Evolutionary conservation across 768 basidiomycete genomes (phyloP).

Genomic region (Termitomyces eurrhizus): DNA sequence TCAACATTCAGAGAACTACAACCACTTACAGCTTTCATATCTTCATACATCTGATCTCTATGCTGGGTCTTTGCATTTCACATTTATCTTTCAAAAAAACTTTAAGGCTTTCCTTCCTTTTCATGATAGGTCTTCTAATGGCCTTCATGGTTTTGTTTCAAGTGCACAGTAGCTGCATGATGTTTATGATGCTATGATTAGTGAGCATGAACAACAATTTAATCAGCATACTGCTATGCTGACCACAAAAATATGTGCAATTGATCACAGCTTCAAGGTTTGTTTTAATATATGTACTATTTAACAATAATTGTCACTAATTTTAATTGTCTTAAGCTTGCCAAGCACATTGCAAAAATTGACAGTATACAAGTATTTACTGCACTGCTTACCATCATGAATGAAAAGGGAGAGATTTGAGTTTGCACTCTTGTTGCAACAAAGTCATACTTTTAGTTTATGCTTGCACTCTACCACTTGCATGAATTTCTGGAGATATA

Average conservation of each 20-base stretch:
- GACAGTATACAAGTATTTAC: constrained; percentile 23
- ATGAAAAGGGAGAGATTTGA: constrained; percentile 24
- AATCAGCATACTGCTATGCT: not conserved
- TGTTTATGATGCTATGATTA: not conserved
- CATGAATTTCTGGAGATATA: constrained; percentile 21
- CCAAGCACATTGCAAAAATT: constrained; percentile 23
- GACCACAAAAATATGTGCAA: not conserved
- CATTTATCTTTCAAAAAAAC: not conserved
- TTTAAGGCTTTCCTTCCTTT: not conserved
- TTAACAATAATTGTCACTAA: not conserved
- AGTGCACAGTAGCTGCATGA: not conserved
- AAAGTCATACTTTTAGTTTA: constrained; percentile 28
- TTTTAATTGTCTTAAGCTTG: constrained; percentile 14
- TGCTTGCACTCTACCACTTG: constrained; percentile 20
- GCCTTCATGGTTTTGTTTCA: not conserved
- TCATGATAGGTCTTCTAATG: not conserved
- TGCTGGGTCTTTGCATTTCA: not conserved
- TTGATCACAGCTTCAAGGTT: constrained; percentile 21
- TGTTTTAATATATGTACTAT: not conserved
- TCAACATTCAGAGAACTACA: constrained; percentile 17
- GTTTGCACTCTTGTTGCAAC: constrained; percentile 23
- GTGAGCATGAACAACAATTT: not conserved
- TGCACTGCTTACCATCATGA: constrained; percentile 23
- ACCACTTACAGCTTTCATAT: constrained; percentile 14
- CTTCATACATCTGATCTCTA: not conserved